These are phyloP conservation scores for Emmonsia crescens DNA, from an alignment of 2,329 filamentous ascomycete species.

Conservation along the genomic window DNA sequence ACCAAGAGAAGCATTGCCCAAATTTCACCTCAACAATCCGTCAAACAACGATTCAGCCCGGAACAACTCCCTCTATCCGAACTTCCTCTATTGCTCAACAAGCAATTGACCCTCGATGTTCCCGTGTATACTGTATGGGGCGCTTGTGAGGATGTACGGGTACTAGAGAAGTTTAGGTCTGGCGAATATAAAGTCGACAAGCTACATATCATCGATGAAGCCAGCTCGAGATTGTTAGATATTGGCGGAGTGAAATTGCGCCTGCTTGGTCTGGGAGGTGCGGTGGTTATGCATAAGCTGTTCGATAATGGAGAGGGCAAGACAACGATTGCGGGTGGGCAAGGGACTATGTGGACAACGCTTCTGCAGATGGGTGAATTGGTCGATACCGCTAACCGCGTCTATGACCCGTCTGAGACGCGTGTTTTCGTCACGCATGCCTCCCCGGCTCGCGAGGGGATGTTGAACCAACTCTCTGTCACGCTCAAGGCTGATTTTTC, in stretches of 20 bases:
- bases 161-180: slow-evolving; percentile 93
- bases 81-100: slow-evolving; percentile 76
- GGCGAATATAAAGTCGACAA: slow-evolving; percentile 97
- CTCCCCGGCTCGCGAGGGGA: slow-evolving; percentile 88
- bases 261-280: slow-evolving; percentile 83
- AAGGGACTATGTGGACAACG: slow-evolving; percentile 99
- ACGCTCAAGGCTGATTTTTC: slow-evolving; percentile 97
- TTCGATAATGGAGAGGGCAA: slow-evolving; percentile 97
- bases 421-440: slow-evolving; percentile 95
- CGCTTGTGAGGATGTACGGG: slow-evolving; percentile 94
- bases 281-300: slow-evolving; percentile 98
- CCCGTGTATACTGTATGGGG: slow-evolving; percentile 99
- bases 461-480: slow-evolving; percentile 94
- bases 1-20: slow-evolving; percentile 57
- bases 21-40: slow-evolving; percentile 53
- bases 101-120: slow-evolving; percentile 82
- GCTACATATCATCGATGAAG: slow-evolving; percentile 96
- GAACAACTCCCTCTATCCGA: slow-evolving; percentile 85
- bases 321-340: slow-evolving; percentile 94
- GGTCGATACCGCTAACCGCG: slow-evolving; percentile 92
- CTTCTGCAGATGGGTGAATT: slow-evolving; percentile 96
- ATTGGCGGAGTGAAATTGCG: slow-evolving; percentile 92
- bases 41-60: slow-evolving; percentile 75
- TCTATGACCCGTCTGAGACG: slow-evolving; percentile 96
- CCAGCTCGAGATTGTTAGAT: slow-evolving; percentile 88